Percentiles rank a stretch among this genome's conserved stretches.
Conservation (phyloP, 768 basidiomycete species). For the Calocybe indica region DNA sequence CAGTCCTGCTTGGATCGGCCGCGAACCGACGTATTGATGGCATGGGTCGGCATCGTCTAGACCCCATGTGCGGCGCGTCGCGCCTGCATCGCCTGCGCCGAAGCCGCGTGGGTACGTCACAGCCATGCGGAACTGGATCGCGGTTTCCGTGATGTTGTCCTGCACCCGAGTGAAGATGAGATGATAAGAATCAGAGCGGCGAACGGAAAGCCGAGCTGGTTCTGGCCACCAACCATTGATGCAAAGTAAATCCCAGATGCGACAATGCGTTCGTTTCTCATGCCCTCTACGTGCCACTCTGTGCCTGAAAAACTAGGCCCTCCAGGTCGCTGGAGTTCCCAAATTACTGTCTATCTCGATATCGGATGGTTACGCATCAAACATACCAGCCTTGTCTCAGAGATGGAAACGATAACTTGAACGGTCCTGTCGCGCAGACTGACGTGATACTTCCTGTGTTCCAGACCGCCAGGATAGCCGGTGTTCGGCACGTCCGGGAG, state of each 20-base stretch:
- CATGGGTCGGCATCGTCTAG: slow-evolving; percentile 38
- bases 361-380: slow-evolving; percentile 3
- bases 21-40: slow-evolving; percentile 40
- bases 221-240: slow-evolving; percentile 25
- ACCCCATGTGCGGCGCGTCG: slow-evolving; percentile 45
- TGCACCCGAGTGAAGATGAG: slow-evolving; percentile 9
- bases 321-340: slow-evolving; percentile 22
- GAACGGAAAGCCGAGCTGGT: background rate
- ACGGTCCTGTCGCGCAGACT: slow-evolving; percentile 30
- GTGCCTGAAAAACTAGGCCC: slow-evolving; percentile 25
- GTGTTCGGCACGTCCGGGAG: slow-evolving; percentile 37
- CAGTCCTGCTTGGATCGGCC: slow-evolving; percentile 28
- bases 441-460: slow-evolving; percentile 31
- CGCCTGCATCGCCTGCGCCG: slow-evolving; percentile 37
- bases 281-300: slow-evolving; percentile 47
- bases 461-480: slow-evolving; percentile 43
- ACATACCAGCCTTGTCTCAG: slow-evolving; percentile 37
- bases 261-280: slow-evolving; percentile 45
- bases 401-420: slow-evolving; percentile 36
- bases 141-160: slow-evolving; percentile 36
- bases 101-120: slow-evolving; percentile 40
- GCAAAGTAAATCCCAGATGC: slow-evolving; percentile 39
- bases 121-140: slow-evolving; percentile 44
- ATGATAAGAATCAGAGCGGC: background rate
- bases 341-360: background rate